Evolutionary conservation across 2,329 filamentous ascomycete species (phyloP).

Genomic region (Lecanoromycetidae sp.): DNA sequence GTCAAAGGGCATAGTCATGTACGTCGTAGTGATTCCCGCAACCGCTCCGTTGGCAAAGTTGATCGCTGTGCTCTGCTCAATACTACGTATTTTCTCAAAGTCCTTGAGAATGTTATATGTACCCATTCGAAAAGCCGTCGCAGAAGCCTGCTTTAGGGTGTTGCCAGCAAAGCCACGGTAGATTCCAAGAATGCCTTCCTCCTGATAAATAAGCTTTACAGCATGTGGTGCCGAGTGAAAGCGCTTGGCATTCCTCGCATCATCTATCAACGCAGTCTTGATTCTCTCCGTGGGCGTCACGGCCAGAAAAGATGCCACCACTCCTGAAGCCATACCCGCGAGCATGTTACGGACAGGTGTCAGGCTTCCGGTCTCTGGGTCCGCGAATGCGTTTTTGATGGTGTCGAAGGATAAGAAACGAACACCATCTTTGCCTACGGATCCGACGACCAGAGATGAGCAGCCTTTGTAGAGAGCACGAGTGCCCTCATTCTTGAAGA

Average conservation of each 20-base stretch:
- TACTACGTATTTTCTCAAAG: slow-evolving; percentile 37
- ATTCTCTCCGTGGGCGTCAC: slow-evolving; percentile 58
- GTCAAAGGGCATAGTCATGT: slow-evolving; percentile 50
- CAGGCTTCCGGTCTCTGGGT: slow-evolving; percentile 43
- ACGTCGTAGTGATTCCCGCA: slow-evolving; percentile 49
- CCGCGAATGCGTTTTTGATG: slow-evolving; percentile 47
- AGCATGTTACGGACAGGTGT: slow-evolving; percentile 46
- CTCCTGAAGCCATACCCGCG: slow-evolving; percentile 52
- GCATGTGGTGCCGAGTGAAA: slow-evolving; percentile 43
- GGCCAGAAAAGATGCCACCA: slow-evolving; percentile 49
- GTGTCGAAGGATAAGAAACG: slow-evolving; percentile 55
- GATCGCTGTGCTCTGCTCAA: slow-evolving; percentile 38
- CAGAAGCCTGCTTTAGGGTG: slow-evolving; percentile 50
- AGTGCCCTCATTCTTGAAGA: slow-evolving; percentile 45
- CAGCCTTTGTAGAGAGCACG: slow-evolving; percentile 52
- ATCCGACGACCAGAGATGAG: slow-evolving; percentile 47
- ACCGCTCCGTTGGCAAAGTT: slow-evolving; percentile 52
- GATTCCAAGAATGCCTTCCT: slow-evolving; percentile 43
- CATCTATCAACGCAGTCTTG: slow-evolving; percentile 56
- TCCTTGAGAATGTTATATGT: slow-evolving; percentile 54
- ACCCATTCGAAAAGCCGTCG: slow-evolving; percentile 51
- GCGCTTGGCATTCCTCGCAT: slow-evolving; percentile 38
- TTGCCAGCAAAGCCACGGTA: slow-evolving; percentile 50
- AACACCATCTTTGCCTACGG: slow-evolving; percentile 52
- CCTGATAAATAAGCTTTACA: slow-evolving; percentile 35